Percentiles rank a stretch among this genome's conserved stretches.
Evolutionary conservation across 139 green algal species (phyloP).

Genomic region (Edaphochlamys debaryana): DNA sequence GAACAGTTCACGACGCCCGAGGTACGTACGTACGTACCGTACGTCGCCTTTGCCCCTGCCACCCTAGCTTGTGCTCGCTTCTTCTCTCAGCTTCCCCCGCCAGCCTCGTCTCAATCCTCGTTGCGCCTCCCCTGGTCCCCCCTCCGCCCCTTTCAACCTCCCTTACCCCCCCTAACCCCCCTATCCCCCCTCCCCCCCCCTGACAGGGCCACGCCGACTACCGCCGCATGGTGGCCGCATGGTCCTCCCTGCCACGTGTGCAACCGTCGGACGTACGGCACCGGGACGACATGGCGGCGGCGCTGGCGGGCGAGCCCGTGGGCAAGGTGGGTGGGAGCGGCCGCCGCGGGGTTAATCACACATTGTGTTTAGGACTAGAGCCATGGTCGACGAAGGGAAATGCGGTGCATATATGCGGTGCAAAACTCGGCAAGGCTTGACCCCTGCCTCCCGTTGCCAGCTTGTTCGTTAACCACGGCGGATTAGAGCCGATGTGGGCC

Average conservation of each 20-base stretch:
- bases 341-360: neutral
- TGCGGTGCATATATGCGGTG: too few relatives aligned
- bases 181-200: neutral
- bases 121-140: neutral
- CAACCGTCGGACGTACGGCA: neutral
- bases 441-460: too few relatives aligned
- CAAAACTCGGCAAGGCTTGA: too few relatives aligned
- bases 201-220: conserved; percentile 17
- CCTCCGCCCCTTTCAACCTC: too few relatives aligned
- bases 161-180: neutral
- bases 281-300: neutral
- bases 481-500: too few relatives aligned
- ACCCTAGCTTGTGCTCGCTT: too few relatives aligned
- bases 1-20: neutral
- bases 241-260: conserved; percentile 6
- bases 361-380: too few relatives aligned
- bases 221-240: conserved; percentile 16
- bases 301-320: conserved; percentile 6
- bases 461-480: too few relatives aligned
- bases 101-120: neutral
- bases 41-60: too few relatives aligned
- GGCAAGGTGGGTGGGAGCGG: neutral
- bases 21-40: neutral
- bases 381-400: neutral
- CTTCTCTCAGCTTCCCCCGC: too few relatives aligned